Evolutionary conservation across 2,329 filamentous ascomycete genomes (phyloP), one percentile per base, ranked within the genome.

Genomic region (Phyllosticta capitalensis): DNA sequence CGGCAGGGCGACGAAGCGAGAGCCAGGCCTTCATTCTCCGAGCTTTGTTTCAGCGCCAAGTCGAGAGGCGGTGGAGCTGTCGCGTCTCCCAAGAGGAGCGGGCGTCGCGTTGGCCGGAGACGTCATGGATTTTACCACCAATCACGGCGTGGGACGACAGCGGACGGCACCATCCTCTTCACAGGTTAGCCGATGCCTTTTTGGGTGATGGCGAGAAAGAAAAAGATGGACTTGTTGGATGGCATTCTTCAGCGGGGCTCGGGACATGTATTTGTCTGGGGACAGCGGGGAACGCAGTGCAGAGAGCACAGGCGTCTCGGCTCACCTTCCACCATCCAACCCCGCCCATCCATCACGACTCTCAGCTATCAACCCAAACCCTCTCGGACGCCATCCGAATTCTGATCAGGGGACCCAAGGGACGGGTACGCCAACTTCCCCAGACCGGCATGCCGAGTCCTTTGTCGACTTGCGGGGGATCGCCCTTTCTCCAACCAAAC

Each of bases 71-170:
- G 50, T 52, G 50, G 50, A 52, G 50, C 50, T 52, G 20, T 21
- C 50, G 20, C 50, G 38, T 45, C 38, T 45, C 17, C 12, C 38
- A n/a, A 22, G 56, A 59, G 51, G 53, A 26, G 56, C 22, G 30
- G 56, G 30, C 49, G 56, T 59, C 38, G 56, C 56, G 51, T n/a
- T 33, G 24, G 24, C 19, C 24, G 49, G 49, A 45, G 55, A 57
- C 55, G 56, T 58, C 56, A 58, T 22, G 9, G 2, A 21, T 55
- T 59, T 59, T 59, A 30, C 58, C 58, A 59, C 58, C 58, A 59
- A 59, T 59, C 52, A 59, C 4, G 14, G 52, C 38, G 33, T 26
- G 24, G 21, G 9, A 30, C 56, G 33, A 51, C 52, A 38, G 12
- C 54, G 38, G 38, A 12, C 55, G 55, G 30, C 24, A 14, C 54